Conservation (phyloP, 2,329 filamentous ascomycete species). For the Aureobasidium sp. region DNA sequence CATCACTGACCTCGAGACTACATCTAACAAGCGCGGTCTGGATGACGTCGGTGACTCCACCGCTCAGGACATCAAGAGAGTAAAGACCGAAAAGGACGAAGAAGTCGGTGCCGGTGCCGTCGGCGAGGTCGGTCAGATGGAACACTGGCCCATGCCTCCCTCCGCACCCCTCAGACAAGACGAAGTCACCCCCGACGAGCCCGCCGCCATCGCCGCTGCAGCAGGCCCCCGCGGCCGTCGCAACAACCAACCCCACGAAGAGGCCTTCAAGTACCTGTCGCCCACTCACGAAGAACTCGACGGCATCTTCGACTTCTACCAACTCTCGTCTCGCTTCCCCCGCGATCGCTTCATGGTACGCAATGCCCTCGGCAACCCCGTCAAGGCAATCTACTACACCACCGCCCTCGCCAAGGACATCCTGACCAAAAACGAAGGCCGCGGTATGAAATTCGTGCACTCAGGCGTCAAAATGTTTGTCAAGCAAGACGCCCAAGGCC, state of each 20-base stretch:
- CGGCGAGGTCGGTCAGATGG: constrained; percentile 17
- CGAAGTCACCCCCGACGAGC: constrained; percentile 14
- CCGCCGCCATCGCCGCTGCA: constrained; percentile 14
- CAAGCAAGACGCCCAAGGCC: constrained; percentile 86
- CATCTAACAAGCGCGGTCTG: constrained; percentile 31
- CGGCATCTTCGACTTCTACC: constrained; percentile 76
- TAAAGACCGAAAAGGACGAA: constrained; percentile 25
- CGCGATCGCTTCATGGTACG: constrained; percentile 91
- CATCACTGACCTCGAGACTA: not conserved
- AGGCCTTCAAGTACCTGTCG: constrained; percentile 87
- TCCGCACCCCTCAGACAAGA: constrained; percentile 11
- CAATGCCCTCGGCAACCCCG: constrained; percentile 78
- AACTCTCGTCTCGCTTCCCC: constrained; percentile 75
- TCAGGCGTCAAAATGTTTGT: constrained; percentile 98
- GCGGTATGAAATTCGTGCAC: constrained; percentile 91
- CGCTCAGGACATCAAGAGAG: constrained; percentile 23
- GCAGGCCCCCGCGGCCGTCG: constrained; percentile 17
- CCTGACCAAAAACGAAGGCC: constrained; percentile 76
- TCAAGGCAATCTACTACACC: constrained; percentile 96
- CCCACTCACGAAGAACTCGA: constrained; percentile 66
- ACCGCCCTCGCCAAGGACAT: constrained; percentile 78
- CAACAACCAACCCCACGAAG: constrained; percentile 56
- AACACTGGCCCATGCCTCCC: constrained; percentile 20
- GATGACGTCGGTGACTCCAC: constrained; percentile 28
- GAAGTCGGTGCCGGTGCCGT: constrained; percentile 17